These are phyloP conservation scores for Coemansia guatemalensis DNA, from an alignment of 192 early-diverging fungal species.

Conservation along the genomic window DNA sequence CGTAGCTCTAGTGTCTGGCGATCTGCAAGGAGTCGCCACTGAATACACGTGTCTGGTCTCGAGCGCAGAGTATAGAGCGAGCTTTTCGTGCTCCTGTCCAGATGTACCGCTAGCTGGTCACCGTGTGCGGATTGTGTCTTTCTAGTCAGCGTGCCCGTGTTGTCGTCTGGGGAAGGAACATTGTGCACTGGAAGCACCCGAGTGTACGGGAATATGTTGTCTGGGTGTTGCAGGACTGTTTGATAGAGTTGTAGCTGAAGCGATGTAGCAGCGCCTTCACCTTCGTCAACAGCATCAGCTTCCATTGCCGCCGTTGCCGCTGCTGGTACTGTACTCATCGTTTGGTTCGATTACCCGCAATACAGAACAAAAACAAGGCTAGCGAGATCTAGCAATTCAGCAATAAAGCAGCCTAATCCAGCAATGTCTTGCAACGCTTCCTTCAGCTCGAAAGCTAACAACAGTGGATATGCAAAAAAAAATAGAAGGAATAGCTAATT, in stretches of 20 bases:
- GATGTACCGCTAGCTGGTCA: constrained; percentile 34
- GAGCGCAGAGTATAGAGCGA: constrained; percentile 40
- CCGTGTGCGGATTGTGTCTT: constrained; percentile 5
- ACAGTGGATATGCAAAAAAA: neutral
- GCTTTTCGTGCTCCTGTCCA: constrained; percentile 23
- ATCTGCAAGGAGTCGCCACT: constrained; percentile 49
- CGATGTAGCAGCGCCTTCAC: neutral
- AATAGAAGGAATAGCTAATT: no score
- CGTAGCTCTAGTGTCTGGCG: constrained; percentile 42
- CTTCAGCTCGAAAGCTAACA: neutral
- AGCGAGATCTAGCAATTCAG: neutral
- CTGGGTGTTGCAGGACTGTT: constrained; percentile 34
- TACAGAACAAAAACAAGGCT: neutral
- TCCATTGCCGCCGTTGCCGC: neutral
- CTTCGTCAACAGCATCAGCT: neutral
- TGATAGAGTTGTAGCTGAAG: constrained; percentile 45
- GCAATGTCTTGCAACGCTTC: neutral
- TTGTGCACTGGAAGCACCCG: constrained; percentile 23
- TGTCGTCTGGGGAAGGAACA: constrained; percentile 28
- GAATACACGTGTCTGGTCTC: constrained; percentile 45
- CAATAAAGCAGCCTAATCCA: neutral
- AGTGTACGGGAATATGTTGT: constrained; percentile 49
- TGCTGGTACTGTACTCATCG: neutral
- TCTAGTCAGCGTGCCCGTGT: neutral
- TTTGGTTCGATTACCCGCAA: neutral